phyloP scores from a whole-genome alignment of 106 monocot species.

The Triglochin maritima region DNA sequence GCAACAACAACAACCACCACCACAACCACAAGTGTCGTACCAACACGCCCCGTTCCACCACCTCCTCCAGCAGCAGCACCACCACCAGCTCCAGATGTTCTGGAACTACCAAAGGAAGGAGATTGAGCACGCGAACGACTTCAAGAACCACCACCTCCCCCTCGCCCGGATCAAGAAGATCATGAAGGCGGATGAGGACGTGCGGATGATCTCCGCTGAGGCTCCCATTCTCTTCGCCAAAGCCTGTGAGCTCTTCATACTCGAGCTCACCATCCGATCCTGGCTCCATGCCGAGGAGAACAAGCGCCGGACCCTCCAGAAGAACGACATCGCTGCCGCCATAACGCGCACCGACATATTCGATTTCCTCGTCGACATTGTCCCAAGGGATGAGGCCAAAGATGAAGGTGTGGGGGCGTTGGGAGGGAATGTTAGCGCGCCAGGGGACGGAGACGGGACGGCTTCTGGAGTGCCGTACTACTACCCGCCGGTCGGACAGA shows the following conservation, averaged over 20 bases:
- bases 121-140: conserved; percentile 46
- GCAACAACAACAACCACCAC: no score
- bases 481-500: conserved; percentile 21
- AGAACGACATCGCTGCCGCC: conserved; percentile 66
- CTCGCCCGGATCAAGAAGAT: conserved; percentile 28
- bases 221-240: conserved; percentile 69
- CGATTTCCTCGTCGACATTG: conserved; percentile 5
- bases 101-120: conserved; percentile 70
- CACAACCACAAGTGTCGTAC: conserved; percentile 1
- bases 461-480: conserved; percentile 43
- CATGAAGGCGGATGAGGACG: no score
- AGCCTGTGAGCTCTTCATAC: conserved; percentile 76
- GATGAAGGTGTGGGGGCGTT: conserved; percentile 17
- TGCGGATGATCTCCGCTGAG: conserved; percentile 66
- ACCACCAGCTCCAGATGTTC: conserved; percentile 73
- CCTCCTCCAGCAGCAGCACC: conserved; percentile 49
- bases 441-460: not conserved
- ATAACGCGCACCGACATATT: conserved; percentile 59
- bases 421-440: not conserved
- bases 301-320: conserved; percentile 60
- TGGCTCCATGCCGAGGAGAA: conserved; percentile 81
- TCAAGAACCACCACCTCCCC: conserved; percentile 79
- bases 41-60: conserved; percentile 24
- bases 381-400: conserved; percentile 47
- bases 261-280: conserved; percentile 70